phyloP scores from a whole-genome alignment of 768 basidiomycete genomes.

The Mrakia frigida region DNA sequence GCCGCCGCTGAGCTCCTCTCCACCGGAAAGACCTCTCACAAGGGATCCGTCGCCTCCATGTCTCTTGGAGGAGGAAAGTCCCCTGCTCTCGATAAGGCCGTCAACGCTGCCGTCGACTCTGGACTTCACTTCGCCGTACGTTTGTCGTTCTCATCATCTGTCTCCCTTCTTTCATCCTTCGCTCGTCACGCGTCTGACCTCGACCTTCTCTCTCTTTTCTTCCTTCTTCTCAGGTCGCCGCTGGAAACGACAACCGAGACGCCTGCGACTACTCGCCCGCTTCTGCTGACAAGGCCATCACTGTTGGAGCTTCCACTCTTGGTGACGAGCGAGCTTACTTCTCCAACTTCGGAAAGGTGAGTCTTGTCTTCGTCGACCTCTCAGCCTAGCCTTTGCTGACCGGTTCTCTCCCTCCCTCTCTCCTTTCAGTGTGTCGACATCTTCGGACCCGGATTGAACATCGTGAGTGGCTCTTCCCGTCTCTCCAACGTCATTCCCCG shows the following conservation, averaged over 20 bases:
- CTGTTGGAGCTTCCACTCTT: slow-evolving; percentile 73
- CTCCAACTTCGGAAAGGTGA: slow-evolving; percentile 64
- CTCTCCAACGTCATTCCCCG: background rate
- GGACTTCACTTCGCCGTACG: slow-evolving; percentile 85
- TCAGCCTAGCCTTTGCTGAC: background rate
- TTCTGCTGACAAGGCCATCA: slow-evolving; percentile 77
- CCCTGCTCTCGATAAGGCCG: slow-evolving; percentile 70
- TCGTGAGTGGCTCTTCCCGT: slow-evolving; percentile 43
- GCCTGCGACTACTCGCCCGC: slow-evolving; percentile 86
- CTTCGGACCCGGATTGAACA: slow-evolving; percentile 86
- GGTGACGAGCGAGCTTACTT: slow-evolving; percentile 52
- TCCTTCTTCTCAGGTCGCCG: slow-evolving; percentile 16
- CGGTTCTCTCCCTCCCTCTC: background rate
- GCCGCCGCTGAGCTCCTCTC: slow-evolving; percentile 62
- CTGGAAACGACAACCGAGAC: slow-evolving; percentile 34
- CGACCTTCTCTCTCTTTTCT: background rate
- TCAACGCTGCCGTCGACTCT: slow-evolving; percentile 71
- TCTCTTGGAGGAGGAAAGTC: slow-evolving; percentile 94
- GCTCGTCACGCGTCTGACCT: background rate
- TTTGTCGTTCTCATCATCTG: background rate
- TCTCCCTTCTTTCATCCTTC: background rate
- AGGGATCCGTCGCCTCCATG: slow-evolving; percentile 91
- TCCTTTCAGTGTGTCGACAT: slow-evolving; percentile 68
- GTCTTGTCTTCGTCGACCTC: background rate
- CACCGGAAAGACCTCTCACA: slow-evolving; percentile 76